Conservation (phyloP, 2,329 filamentous ascomycete species). For the Diplodia intermedia region DNA sequence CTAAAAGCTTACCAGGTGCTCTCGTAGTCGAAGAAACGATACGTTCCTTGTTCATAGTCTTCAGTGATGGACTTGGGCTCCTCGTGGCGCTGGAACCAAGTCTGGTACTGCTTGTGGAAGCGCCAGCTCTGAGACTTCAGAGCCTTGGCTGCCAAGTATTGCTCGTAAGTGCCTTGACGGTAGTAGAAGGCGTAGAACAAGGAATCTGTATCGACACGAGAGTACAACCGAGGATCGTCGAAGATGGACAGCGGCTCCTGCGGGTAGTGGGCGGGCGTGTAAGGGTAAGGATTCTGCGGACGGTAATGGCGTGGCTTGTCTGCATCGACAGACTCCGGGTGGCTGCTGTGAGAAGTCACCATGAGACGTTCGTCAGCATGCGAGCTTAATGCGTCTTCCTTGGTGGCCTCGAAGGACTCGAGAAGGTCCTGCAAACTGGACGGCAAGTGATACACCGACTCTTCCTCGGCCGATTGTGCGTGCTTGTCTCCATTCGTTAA, state of each 20-base stretch:
- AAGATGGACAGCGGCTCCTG: constrained; percentile 92
- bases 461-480: constrained; percentile 63
- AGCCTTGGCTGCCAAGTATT: constrained; percentile 94
- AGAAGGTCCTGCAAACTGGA: constrained; percentile 87
- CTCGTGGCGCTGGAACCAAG: constrained; percentile 98
- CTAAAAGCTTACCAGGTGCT: constrained; percentile 82
- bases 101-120: constrained; percentile 98
- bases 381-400: constrained; percentile 69
- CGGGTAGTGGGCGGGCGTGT: constrained; percentile 83
- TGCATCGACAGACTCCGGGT: constrained; percentile 77
- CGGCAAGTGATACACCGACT: constrained; percentile 92
- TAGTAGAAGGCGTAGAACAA: constrained; percentile 99
- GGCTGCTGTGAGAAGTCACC: constrained; percentile 73
- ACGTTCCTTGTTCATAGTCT: constrained; percentile 98
- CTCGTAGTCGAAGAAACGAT: constrained; percentile 99
- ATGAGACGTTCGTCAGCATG: constrained; percentile 75
- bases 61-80: constrained; percentile 99
- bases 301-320: constrained; percentile 85
- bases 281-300: constrained; percentile 77
- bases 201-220: constrained; percentile 90
- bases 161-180: constrained; percentile 93
- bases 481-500: constrained; percentile 62
- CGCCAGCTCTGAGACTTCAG: constrained; percentile 98
- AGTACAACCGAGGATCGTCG: constrained; percentile 87
- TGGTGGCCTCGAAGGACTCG: constrained; percentile 86